Evolutionary conservation across 169 alveolate genomes (phyloP).

Genomic region (Plasmodium knowlesi): DNA sequence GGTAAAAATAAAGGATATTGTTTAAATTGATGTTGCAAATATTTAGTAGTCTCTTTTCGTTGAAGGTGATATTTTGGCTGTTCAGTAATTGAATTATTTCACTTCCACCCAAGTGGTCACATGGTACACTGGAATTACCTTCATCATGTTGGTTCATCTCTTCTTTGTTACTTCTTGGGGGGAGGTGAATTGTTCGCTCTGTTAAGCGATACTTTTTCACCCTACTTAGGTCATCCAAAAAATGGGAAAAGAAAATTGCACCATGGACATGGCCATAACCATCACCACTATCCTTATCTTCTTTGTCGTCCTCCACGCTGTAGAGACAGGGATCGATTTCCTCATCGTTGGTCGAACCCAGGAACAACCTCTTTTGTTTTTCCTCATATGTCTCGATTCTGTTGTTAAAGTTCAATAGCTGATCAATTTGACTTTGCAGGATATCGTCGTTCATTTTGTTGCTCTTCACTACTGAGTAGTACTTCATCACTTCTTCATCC

Average conservation of each 20-base stretch:
- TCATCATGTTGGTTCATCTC: not conserved
- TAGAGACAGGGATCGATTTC: constrained; percentile 16
- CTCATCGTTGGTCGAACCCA: constrained; percentile 34
- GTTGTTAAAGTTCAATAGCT: constrained; percentile 27
- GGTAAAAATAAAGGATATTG: constrained; percentile 41
- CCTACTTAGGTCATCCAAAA: constrained; percentile 31
- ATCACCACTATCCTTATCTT: not conserved
- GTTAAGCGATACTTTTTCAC: not conserved
- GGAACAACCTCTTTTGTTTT: constrained; percentile 7
- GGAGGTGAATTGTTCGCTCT: not conserved
- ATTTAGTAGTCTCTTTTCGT: constrained; percentile 35
- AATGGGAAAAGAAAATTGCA: not conserved
- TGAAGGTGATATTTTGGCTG: not conserved
- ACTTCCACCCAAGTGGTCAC: not conserved
- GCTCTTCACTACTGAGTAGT: constrained; percentile 24
- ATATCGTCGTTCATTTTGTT: constrained; percentile 27
- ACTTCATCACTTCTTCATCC: constrained; percentile 68
- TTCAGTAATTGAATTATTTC: constrained; percentile 7
- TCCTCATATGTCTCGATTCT: constrained; percentile 50
- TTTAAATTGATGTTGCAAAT: constrained; percentile 44
- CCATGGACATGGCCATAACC: not conserved
- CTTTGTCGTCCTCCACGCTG: not conserved
- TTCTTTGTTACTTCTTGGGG: not conserved
- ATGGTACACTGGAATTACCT: not conserved
- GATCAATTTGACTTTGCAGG: constrained; percentile 45